Base-by-base conservation (phyloP, 2,329 filamentous ascomycete species). In the Paraphaeosphaeria sporulosa region DNA sequence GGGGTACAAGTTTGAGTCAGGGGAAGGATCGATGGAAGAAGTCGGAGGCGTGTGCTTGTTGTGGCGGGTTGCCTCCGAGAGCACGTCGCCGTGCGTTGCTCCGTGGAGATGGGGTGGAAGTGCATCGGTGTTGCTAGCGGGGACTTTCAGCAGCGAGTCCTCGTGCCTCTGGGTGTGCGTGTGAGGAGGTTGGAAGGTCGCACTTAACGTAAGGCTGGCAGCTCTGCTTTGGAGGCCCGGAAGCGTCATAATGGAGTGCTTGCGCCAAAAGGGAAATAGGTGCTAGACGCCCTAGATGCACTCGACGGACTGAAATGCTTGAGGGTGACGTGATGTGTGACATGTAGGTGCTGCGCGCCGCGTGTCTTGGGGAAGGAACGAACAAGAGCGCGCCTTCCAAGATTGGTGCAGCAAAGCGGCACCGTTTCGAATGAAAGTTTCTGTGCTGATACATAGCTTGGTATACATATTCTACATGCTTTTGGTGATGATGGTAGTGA, bases 401-500 rank as follows among this genome's bases (percentile, higher is more conserved):
- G 42, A 19, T 52, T 1, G 36, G 19, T 23, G n/a, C 17, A 32
- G 17, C 4, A 23, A 23, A 4, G n/a, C 38, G 15, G 13, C n/a
- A 13, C 30, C 32, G 15, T 36, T 23, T 19, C 7, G 19, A 23
- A 17, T 12, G 1, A 1, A 8, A 42, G 7, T 27, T 40, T 52
- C 7, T 27, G 17, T 40, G n/a, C 8, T 21, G 15, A 42, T 25
- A 27, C 23, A 50, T 38, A 47, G 25, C 15, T 42, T 57, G 43
- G 6, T 55, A 25, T 49, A 46, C 47, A 51, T 48, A 21, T 49
- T 21, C 13, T 53, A 59, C 36, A 48, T 43, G 42, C 17, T 54
- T 54, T 32, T 34, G 25, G 8, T 34, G 23, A 13, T 43, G 25
- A 13, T 30, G 19, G 50, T 53, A 25, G 48, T 36, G 49, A 52